Percentiles rank a stretch among this genome's conserved stretches.
Conservation (phyloP, 352 stramenopile genomes). For the Globisporangium viniferum region DNA sequence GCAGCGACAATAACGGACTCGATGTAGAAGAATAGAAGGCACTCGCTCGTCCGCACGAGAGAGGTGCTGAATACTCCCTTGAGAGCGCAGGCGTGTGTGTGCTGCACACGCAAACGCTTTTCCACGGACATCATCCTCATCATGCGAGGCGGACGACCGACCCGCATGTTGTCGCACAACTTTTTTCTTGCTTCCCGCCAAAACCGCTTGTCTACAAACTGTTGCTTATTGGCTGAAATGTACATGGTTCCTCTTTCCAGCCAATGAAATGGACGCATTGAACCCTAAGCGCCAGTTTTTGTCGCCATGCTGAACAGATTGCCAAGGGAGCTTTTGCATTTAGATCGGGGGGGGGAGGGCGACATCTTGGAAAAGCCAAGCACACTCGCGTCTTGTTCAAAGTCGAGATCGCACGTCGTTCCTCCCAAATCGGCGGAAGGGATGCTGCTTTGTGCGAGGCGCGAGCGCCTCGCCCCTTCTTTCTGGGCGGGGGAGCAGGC, state of each 20-base stretch:
- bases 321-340: conserved; percentile 4
- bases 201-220: not conserved
- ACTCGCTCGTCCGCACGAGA: not conserved
- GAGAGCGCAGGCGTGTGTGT: no score
- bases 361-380: not conserved
- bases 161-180: conserved; percentile 9
- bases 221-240: not conserved
- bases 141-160: not conserved
- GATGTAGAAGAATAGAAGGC: not conserved
- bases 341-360: not conserved
- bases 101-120: not conserved
- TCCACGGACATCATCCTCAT: not conserved
- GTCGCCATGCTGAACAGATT: conserved; percentile 10
- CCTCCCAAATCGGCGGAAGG: not conserved
- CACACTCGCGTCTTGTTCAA: not conserved
- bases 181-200: conserved; percentile 12
- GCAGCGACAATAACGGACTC: not conserved
- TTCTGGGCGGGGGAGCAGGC: conserved; percentile 1
- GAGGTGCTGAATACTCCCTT: not conserved
- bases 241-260: not conserved
- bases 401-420: not conserved
- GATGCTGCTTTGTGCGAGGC: not conserved
- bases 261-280: not conserved
- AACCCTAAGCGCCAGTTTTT: conserved; percentile 12
- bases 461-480: not conserved